Evolutionary conservation across 2,329 filamentous ascomycete genomes (phyloP).

Genomic region (Fusarium transvaalense): DNA sequence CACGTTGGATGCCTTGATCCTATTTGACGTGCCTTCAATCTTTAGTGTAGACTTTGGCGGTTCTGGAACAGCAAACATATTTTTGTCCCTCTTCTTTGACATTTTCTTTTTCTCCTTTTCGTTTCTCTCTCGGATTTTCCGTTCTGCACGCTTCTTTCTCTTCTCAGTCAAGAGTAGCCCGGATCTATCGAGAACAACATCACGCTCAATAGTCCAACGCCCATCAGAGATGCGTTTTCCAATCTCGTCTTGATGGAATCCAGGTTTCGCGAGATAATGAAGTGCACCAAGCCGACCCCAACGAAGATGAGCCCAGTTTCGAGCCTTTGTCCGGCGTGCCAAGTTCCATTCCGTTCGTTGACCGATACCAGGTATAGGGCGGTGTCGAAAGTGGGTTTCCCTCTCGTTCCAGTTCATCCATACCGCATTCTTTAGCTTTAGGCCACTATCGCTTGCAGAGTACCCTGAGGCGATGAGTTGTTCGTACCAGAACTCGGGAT

Average conservation of each 20-base stretch:
- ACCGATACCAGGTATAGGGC: slow-evolving; percentile 14
- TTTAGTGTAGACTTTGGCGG: background rate
- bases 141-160: slow-evolving; percentile 20
- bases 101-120: slow-evolving; percentile 20
- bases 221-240: slow-evolving; percentile 19
- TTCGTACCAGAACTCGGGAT: slow-evolving; percentile 51
- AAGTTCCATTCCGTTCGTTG: slow-evolving; percentile 28
- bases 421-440: slow-evolving; percentile 48
- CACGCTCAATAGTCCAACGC: slow-evolving; percentile 24
- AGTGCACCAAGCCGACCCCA: slow-evolving; percentile 25
- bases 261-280: slow-evolving; percentile 19
- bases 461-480: slow-evolving; percentile 48
- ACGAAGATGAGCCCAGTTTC: slow-evolving; percentile 18
- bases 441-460: slow-evolving; percentile 45
- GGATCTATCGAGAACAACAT: slow-evolving; percentile 19
- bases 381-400: slow-evolving; percentile 38
- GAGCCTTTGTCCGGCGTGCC: background rate
- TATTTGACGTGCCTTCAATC: slow-evolving; percentile 20
- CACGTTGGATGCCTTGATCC: slow-evolving; percentile 45
- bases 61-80: background rate
- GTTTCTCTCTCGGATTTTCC: slow-evolving; percentile 6
- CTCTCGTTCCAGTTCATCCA: slow-evolving; percentile 50
- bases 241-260: slow-evolving; percentile 22
- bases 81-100: background rate
- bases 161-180: slow-evolving; percentile 23